Evolutionary conservation across 2,329 filamentous ascomycete genomes (phyloP).

Genomic region (Trichoderma atrobrunneum): DNA sequence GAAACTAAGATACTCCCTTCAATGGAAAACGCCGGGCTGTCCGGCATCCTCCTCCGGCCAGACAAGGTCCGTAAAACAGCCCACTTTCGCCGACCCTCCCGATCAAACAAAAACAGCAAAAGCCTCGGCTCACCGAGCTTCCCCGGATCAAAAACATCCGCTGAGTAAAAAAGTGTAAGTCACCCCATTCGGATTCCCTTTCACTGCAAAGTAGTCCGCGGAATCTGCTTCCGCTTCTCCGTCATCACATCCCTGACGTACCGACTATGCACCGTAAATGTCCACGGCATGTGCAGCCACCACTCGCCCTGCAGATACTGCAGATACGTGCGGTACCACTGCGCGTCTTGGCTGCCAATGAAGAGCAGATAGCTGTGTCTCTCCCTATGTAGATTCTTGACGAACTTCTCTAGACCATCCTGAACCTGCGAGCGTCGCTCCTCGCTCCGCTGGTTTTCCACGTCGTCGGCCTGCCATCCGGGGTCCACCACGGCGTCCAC

Average conservation of each 20-base stretch:
- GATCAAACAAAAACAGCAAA: neutral
- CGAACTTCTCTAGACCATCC: conserved; percentile 26
- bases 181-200: neutral
- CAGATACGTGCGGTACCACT: conserved; percentile 29
- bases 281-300: conserved; percentile 31
- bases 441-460: conserved; percentile 26
- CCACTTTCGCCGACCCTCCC: conserved; percentile 6
- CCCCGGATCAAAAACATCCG: neutral
- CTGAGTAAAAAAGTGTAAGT: neutral
- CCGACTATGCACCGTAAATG: conserved; percentile 23
- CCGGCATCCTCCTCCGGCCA: neutral
- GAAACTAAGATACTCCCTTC: neutral
- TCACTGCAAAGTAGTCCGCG: neutral
- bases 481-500: conserved; percentile 29
- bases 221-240: neutral
- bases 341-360: conserved; percentile 27
- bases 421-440: conserved; percentile 23
- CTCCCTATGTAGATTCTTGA: conserved; percentile 23
- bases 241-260: conserved; percentile 14
- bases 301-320: conserved; percentile 28
- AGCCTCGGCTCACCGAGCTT: neutral
- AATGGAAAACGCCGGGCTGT: neutral
- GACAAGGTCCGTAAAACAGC: neutral
- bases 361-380: conserved; percentile 28
- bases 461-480: conserved; percentile 27